These are phyloP conservation scores for Wallacemonas sp. DNA, from an alignment of 208 protist species.

Conservation along the genomic window DNA sequence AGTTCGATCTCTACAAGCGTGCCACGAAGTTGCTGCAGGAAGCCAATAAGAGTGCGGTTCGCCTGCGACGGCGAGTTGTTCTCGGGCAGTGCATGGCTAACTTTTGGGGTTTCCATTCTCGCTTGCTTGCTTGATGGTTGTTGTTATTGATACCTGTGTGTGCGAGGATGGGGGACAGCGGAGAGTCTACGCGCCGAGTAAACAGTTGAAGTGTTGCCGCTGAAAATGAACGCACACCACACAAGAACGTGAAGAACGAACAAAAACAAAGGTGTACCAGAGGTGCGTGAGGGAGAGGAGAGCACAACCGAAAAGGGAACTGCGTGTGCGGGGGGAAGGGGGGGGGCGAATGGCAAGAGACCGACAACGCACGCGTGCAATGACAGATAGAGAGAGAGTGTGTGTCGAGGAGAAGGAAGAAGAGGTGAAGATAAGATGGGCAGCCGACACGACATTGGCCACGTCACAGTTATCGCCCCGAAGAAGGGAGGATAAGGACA, in stretches of 20 bases:
- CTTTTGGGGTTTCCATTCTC: background rate
- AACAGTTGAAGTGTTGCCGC: background rate
- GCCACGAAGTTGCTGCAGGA: constrained; percentile 97
- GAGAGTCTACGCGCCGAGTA: background rate
- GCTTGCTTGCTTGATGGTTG: background rate
- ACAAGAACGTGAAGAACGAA: constrained; percentile 8
- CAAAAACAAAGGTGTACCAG: background rate
- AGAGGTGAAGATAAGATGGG: too few relatives aligned
- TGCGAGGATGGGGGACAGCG: background rate
- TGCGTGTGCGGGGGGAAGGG: too few relatives aligned
- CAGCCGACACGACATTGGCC: too few relatives aligned
- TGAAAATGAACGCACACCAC: background rate
- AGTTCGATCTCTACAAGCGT: constrained; percentile 98
- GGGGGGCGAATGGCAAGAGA: too few relatives aligned
- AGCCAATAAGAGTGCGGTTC: constrained; percentile 87
- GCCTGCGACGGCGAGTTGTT: constrained; percentile 49
- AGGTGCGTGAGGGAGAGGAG: background rate
- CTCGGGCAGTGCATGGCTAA: background rate
- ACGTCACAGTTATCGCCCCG: too few relatives aligned
- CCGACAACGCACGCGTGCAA: too few relatives aligned
- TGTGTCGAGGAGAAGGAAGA: too few relatives aligned
- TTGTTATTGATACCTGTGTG: constrained; percentile 10
- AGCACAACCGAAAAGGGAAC: background rate
- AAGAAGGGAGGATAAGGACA: too few relatives aligned
- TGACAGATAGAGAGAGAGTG: too few relatives aligned